Conservation (phyloP, 2,329 filamentous ascomycete genomes). For the Xylariales sp. region DNA sequence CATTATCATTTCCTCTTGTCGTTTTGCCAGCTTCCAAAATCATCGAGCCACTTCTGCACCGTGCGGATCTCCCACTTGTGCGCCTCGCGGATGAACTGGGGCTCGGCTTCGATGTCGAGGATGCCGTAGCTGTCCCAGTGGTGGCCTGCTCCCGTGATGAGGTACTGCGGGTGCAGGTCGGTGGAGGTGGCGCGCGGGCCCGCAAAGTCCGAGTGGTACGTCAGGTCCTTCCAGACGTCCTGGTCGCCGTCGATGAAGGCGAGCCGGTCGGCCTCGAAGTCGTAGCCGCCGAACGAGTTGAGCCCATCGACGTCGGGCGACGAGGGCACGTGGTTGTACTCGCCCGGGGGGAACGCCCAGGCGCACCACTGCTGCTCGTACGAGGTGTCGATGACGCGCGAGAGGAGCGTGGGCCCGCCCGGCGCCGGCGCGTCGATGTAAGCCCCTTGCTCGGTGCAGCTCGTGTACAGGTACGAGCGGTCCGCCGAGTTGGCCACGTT, state of each 20-base stretch:
- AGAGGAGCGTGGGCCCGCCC: constrained; percentile 41
- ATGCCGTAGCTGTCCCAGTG: constrained; percentile 44
- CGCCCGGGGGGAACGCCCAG: constrained; percentile 46
- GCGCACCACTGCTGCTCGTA: constrained; percentile 53
- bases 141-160: constrained; percentile 47
- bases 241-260: constrained; percentile 47
- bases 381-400: constrained; percentile 37
- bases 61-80: constrained; percentile 45
- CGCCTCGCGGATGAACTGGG: constrained; percentile 45
- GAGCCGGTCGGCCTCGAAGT: constrained; percentile 39
- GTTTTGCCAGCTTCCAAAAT: constrained; percentile 21
- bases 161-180: constrained; percentile 41
- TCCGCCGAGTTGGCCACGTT: constrained; percentile 31
- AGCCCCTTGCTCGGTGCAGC: constrained; percentile 42
- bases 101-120: constrained; percentile 37
- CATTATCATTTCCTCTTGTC: too few relatives aligned
- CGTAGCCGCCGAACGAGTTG: constrained; percentile 42
- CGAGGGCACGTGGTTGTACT: constrained; percentile 37
- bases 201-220: constrained; percentile 42
- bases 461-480: constrained; percentile 46
- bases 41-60: constrained; percentile 42
- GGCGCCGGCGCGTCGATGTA: constrained; percentile 42
- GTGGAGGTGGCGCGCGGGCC: constrained; percentile 28
- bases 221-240: constrained; percentile 48
- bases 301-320: constrained; percentile 35